Evolutionary conservation across 1,139 yeast genomes (phyloP).

Genomic region (Blastobotrys arbuscula): DNA sequence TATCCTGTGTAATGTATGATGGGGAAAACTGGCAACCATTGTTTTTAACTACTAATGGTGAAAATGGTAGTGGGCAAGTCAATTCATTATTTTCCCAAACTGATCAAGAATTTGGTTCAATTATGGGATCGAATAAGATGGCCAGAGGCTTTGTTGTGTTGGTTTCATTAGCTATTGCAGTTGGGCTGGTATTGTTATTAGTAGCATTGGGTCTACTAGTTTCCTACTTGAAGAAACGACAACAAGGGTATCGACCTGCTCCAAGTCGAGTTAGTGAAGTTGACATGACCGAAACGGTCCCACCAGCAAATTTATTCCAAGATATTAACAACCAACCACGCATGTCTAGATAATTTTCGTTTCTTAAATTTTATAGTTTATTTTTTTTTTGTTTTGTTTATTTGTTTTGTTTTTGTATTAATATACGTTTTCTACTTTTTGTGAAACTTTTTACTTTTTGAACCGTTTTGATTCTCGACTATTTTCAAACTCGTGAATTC

Average conservation of each 20-base stretch:
- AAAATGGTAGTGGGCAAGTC: slow-evolving; percentile 25
- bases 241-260: slow-evolving; percentile 40
- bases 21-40: slow-evolving; percentile 73
- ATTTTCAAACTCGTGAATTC: not conserved
- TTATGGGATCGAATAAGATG: slow-evolving; percentile 25
- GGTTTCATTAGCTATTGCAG: slow-evolving; percentile 78
- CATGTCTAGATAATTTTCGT: not conserved
- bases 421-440: not conserved
- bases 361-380: not conserved
- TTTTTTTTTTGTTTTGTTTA: not conserved
- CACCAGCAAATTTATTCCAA: slow-evolving; percentile 56
- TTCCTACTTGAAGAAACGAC: slow-evolving; percentile 44
- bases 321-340: slow-evolving; percentile 28
- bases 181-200: slow-evolving; percentile 68
- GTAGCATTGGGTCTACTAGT: slow-evolving; percentile 59
- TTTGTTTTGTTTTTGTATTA: slow-evolving; percentile 1
- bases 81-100: slow-evolving; percentile 25
- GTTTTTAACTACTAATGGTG: slow-evolving; percentile 36
- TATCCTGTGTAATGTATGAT: slow-evolving; percentile 64
- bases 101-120: slow-evolving; percentile 20
- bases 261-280: slow-evolving; percentile 54
- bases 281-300: slow-evolving; percentile 62
- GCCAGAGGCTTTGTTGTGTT: slow-evolving; percentile 78
- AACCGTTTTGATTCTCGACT: not conserved
- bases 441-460: not conserved